These are phyloP conservation scores for Protomyces gravidus DNA, from an alignment of 1,139 yeast species.

Conservation along the genomic window DNA sequence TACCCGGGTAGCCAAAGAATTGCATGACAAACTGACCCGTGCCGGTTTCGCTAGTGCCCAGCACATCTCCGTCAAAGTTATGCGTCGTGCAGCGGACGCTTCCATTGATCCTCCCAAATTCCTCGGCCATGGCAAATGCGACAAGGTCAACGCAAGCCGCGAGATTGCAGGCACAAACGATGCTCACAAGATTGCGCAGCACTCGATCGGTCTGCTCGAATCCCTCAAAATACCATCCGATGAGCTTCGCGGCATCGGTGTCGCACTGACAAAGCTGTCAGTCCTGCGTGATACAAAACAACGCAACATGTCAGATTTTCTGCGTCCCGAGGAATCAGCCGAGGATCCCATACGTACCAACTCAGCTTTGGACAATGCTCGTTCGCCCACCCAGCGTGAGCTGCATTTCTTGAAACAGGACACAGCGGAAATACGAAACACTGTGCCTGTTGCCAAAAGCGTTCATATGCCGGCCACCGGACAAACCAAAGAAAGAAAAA, in stretches of 20 bases:
- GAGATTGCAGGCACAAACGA: conserved; percentile 15
- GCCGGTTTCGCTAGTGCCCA: conserved; percentile 53
- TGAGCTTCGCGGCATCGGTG: conserved; percentile 75
- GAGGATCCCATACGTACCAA: too few relatives aligned
- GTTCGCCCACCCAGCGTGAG: too few relatives aligned
- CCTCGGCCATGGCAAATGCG: conserved; percentile 81
- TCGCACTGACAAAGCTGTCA: conserved; percentile 57
- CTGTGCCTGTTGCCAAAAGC: too few relatives aligned
- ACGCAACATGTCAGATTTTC: conserved; percentile 4
- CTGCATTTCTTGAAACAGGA: too few relatives aligned
- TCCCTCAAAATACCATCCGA: conserved; percentile 56
- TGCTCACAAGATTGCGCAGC: conserved; percentile 55
- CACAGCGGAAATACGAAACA: too few relatives aligned
- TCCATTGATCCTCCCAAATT: conserved; percentile 71
- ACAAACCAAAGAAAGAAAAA: too few relatives aligned
- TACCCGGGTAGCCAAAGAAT: conserved; percentile 55
- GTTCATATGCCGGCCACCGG: too few relatives aligned
- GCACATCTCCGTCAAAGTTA: conserved; percentile 56
- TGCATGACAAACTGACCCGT: conserved; percentile 51
- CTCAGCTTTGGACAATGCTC: too few relatives aligned
- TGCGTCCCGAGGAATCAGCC: too few relatives aligned
- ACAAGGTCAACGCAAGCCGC: conserved; percentile 48
- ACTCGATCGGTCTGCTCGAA: conserved; percentile 55
- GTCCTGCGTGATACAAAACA: background rate
- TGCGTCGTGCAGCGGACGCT: conserved; percentile 60